Base-by-base conservation (phyloP, 352 stramenopile genomes). In the Chrysophaeum taylorii region DNA sequence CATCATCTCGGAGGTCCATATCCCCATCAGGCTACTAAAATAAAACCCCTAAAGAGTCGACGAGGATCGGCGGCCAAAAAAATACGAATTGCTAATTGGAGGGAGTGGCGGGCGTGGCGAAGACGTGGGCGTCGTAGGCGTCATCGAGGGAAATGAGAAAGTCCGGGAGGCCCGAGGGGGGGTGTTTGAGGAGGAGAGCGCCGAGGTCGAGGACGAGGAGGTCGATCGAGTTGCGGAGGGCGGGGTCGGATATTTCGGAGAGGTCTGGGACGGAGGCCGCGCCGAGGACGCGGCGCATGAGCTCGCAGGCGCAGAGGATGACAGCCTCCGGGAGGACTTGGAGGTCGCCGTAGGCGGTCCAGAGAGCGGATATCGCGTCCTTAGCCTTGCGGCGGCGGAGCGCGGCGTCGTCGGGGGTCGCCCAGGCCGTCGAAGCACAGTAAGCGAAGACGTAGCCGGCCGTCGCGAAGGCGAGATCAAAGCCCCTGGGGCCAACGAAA, bases 401-500 rank as follows among this genome's bases (percentile, higher is more conserved):
- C 27, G 27, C 52, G 27, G 52, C 29, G 4, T 36, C 52, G 5
- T 33, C 52, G 5, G n/a, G 5, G 7, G 25, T 15, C 52, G 52
- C 7, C 18, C 0, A 23, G 2, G 37, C 48, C 21, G 33, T 54
- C 35, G 21, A 42, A 5, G 25, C 67, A 33, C 66, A 80, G 66
- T 75, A 77, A 25, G 73, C 41, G 27, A 82, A 63, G 18, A 80
- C 52, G 0, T 81, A 35, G 42, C 81, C 79, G 18, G 54, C 73
- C 23, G 82, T 18, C 14, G 82, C 36, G 21, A 70, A 50, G n/a
- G 73, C 78, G 2, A 79, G 23, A 50, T 86, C 81, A 71, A 86
- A 86, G 57, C 76, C 81, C 76, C 83, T 83, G 16, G 81, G 81
- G 2, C 81, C 81, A 54, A 82, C 83, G 70, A 86, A 85, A 9